Base-by-base conservation (phyloP, 768 basidiomycete genomes). In the Suillus tomentosus region DNA sequence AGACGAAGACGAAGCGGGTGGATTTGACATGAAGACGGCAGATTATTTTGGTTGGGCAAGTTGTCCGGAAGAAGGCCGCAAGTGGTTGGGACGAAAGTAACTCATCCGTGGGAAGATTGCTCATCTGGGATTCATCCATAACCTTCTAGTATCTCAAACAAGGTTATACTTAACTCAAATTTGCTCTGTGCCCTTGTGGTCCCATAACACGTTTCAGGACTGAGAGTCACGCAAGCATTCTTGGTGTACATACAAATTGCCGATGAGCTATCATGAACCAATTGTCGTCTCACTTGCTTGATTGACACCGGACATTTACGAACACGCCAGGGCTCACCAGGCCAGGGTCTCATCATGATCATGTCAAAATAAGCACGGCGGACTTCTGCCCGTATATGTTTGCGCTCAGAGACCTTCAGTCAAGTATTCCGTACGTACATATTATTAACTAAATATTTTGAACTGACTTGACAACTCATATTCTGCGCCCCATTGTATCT, bases 31-130 rank as follows among this genome's bases (percentile, higher is more conserved):
- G 63, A 63, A 60, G 24, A 39, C 17, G 39, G 39, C 24, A 58
- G 39, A 58, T 42, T 58, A 54, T 31, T 58, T 58, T 43, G 24
- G 27, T 50, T 31, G 40, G 24, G 55, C 36, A 37, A 37, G 72
- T 70, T 69, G 75, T 75, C 65, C 47, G 48, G 51, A 61, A 51
- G 57, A 65, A 61, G 10, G 31, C 31, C 31, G 37, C 45, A 62
- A 34, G 62, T 31, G 10, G 50, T 42, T 60, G 39, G 65, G 66
- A 55, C 24, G 9, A n/a, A 31, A 34, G 19, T 19, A 63, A 63
- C 60, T 40, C 62, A 60, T 39, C 11, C 68, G 72, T 69, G 77
- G 66, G 72, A 75, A 76, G 5, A 19, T 58, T 59, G 17, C 37
- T 42, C 48, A 19, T 56, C 10, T 62, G 10, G 54, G 64, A 31